Conservation (phyloP, 805 yeast species). For the Ogataea parapolymorpha region DNA sequence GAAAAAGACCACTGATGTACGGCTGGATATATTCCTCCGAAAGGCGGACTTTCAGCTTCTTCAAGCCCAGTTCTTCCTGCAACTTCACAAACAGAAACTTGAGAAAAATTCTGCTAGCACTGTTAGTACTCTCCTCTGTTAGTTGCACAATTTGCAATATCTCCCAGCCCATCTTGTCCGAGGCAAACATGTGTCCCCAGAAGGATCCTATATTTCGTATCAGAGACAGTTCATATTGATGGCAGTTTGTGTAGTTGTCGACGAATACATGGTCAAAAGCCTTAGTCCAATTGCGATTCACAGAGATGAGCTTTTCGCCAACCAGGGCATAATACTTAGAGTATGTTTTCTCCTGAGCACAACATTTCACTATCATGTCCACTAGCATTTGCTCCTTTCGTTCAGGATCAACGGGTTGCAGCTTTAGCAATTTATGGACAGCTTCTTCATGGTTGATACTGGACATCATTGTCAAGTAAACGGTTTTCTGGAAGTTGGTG, state of each 20-base stretch:
- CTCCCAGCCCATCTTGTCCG: conserved; percentile 65
- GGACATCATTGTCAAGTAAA: conserved; percentile 82
- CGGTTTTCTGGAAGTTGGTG: conserved; percentile 65
- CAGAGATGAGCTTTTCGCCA: conserved; percentile 58
- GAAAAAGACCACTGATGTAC: conserved; percentile 60
- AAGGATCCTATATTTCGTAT: conserved; percentile 77
- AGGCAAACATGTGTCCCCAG: conserved; percentile 80
- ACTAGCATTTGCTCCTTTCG: conserved; percentile 51
- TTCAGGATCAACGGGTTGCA: conserved; percentile 38
- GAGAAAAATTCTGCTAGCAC: conserved; percentile 76
- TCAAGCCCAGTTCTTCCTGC: conserved; percentile 70
- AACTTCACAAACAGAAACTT: conserved; percentile 79
- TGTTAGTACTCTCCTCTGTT: conserved; percentile 70
- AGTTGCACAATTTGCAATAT: conserved; percentile 53
- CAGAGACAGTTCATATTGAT: conserved; percentile 67
- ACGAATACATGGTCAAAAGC: conserved; percentile 53
- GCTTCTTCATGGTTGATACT: conserved; percentile 92
- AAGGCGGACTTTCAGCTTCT: conserved; percentile 46
- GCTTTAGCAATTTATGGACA: conserved; percentile 71
- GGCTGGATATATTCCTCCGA: conserved; percentile 50
- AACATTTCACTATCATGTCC: conserved; percentile 73
- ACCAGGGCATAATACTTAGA: conserved; percentile 81
- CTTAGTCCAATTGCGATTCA: conserved; percentile 53
- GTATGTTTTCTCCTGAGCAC: conserved; percentile 83
- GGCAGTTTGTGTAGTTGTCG: conserved; percentile 53